Conservation (phyloP, 2,329 filamentous ascomycete genomes). For the Sclerotinia sclerotiorum region DNA sequence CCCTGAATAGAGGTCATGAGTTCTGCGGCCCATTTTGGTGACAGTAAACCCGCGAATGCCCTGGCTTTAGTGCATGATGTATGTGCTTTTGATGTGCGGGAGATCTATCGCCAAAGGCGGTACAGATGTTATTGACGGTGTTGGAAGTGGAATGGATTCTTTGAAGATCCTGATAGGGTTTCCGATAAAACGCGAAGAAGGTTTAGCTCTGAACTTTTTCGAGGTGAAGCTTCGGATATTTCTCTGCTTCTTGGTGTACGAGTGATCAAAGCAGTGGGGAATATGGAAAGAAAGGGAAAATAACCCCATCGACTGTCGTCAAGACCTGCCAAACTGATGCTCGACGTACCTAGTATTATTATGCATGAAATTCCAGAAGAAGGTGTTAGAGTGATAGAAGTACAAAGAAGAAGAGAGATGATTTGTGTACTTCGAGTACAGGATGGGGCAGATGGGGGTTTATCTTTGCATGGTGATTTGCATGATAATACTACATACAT, state of each 20-base stretch:
- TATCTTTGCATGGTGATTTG: conserved; percentile 17
- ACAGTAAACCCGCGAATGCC: conserved; percentile 11
- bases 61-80: conserved; percentile 15
- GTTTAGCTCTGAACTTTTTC: conserved; percentile 2
- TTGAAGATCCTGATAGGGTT: conserved; percentile 8
- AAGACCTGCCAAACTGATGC: conserved; percentile 13
- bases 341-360: neutral
- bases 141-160: neutral
- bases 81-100: conserved; percentile 18
- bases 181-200: neutral
- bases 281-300: neutral
- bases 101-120: conserved; percentile 26
- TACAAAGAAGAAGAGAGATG: conserved; percentile 19
- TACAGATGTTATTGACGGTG: conserved; percentile 3
- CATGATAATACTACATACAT: conserved; percentile 7
- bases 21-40: conserved; percentile 21
- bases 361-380: conserved; percentile 16
- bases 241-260: conserved; percentile 11
- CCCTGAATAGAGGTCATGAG: conserved; percentile 22
- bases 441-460: conserved; percentile 3
- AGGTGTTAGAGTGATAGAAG: conserved; percentile 13
- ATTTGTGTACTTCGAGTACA: conserved; percentile 6
- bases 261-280: conserved; percentile 19
- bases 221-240: conserved; percentile 22
- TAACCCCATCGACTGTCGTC: conserved; percentile 2